These are phyloP conservation scores for Backusella circina DNA, from an alignment of 192 early-diverging fungal species.

Conservation along the genomic window DNA sequence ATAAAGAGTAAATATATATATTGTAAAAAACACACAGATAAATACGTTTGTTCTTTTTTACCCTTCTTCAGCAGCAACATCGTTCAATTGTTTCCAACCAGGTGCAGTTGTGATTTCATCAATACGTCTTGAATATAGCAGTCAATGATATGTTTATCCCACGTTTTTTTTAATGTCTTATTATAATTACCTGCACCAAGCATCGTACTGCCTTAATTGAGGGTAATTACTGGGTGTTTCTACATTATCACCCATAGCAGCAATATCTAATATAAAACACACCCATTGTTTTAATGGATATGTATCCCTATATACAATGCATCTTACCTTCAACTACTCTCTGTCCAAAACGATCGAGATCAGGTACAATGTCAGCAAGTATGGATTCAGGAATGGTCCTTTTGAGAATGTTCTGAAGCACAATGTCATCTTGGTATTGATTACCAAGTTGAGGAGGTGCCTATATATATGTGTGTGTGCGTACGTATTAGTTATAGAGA, in stretches of 20 bases:
- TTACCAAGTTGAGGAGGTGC: conserved; percentile 22
- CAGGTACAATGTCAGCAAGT: conserved; percentile 41
- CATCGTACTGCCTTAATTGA: conserved; percentile 59
- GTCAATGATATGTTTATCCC: too few species aligned
- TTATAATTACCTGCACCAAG: conserved; percentile 53
- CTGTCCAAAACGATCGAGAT: conserved; percentile 36
- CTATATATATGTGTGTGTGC: not conserved
- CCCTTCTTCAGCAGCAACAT: conserved; percentile 53
- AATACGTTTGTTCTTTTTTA: not conserved
- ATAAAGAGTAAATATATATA: not conserved
- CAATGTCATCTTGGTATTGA: conserved; percentile 40
- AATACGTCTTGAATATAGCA: conserved; percentile 37
- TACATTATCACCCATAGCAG: conserved; percentile 43
- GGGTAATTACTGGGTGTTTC: conserved; percentile 55
- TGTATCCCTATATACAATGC: not conserved
- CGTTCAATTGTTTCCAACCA: conserved; percentile 60
- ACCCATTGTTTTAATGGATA: not conserved
- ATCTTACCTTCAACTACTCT: conserved; percentile 24
- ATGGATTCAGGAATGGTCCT: conserved; percentile 42
- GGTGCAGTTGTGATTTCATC: conserved; percentile 56
- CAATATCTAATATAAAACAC: conserved; percentile 36
- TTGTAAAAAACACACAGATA: not conserved
- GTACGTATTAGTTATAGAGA: not conserved
- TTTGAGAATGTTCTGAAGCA: conserved; percentile 44
- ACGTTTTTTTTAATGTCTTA: too few species aligned